Conservation (phyloP, 1,284 basidiomycete species). For the Apiotrichum gamsii region DNA sequence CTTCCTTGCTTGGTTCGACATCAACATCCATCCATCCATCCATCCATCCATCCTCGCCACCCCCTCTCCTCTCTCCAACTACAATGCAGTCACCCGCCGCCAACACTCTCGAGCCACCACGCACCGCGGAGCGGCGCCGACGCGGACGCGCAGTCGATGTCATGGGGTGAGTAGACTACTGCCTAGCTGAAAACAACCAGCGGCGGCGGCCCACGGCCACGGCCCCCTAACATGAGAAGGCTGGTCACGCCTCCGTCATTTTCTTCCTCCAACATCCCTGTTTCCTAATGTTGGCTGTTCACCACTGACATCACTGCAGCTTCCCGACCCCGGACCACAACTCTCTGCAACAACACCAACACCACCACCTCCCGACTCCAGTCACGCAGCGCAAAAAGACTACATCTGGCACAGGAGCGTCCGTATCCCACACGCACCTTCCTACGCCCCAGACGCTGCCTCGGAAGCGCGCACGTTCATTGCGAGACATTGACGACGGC, state of each 20-base stretch:
- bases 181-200: not conserved
- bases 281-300: no score
- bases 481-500: no score
- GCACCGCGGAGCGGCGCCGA: slow-evolving; percentile 30
- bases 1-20: no score
- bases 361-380: slow-evolving; percentile 39
- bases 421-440: slow-evolving; percentile 27
- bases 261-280: slow-evolving; percentile 6
- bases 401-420: slow-evolving; percentile 7
- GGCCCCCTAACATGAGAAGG: no score
- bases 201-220: no score
- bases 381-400: slow-evolving; percentile 29
- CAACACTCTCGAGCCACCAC: slow-evolving; percentile 19
- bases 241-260: no score
- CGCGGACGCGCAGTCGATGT: slow-evolving; percentile 31
- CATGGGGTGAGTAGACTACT: slow-evolving; percentile 19
- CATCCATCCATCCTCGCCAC: not conserved
- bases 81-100: slow-evolving; percentile 13
- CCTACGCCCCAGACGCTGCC: slow-evolving; percentile 56
- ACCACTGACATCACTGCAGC: slow-evolving; percentile 3
- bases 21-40: no score
- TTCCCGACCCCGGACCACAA: slow-evolving; percentile 11
- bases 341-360: no score
- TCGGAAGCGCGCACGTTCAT: slow-evolving; percentile 22
- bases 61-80: not conserved